phyloP scores from a whole-genome alignment of 371 early-diverging fungal genomes.

The Haplosporangium sp. region DNA sequence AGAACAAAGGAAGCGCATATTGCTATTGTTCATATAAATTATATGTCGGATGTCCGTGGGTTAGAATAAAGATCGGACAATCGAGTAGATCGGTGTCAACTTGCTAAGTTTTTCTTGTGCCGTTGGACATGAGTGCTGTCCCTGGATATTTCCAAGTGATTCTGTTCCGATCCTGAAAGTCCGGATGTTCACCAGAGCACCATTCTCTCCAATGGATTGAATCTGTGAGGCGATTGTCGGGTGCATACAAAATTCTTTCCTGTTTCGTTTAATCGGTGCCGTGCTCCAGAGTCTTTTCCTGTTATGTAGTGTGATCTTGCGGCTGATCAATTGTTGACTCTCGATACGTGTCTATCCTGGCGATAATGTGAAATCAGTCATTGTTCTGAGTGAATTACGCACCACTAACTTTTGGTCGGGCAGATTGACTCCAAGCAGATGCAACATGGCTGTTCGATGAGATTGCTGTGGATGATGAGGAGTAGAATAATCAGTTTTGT shows the following conservation, averaged over 20 bases:
- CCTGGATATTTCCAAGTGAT: too few relatives aligned
- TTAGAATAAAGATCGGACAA: not conserved
- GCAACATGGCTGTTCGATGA: slow-evolving; percentile 69
- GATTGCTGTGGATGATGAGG: slow-evolving; percentile 3
- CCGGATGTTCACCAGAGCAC: too few relatives aligned
- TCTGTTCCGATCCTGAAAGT: too few relatives aligned
- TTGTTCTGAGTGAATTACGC: slow-evolving; percentile 12
- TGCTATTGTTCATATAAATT: slow-evolving; percentile 17
- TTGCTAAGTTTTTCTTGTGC: too few relatives aligned
- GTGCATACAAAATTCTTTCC: too few relatives aligned
- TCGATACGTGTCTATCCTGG: not conserved
- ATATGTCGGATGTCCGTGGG: not conserved
- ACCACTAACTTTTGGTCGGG: slow-evolving; percentile 91
- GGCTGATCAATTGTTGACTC: not conserved
- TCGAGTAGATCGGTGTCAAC: too few relatives aligned
- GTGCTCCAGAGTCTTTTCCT: too few relatives aligned
- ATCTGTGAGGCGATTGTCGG: too few relatives aligned
- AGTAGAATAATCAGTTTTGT: not conserved
- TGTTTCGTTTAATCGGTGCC: too few relatives aligned
- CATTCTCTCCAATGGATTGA: too few relatives aligned
- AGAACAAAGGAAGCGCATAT: slow-evolving; percentile 83
- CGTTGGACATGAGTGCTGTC: too few relatives aligned
- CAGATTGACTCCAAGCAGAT: slow-evolving; percentile 92
- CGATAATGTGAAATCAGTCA: not conserved
- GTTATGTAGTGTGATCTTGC: too few relatives aligned